Evolutionary conservation across 768 basidiomycete species (phyloP).

Genomic region (Phylloporus scabripes): DNA sequence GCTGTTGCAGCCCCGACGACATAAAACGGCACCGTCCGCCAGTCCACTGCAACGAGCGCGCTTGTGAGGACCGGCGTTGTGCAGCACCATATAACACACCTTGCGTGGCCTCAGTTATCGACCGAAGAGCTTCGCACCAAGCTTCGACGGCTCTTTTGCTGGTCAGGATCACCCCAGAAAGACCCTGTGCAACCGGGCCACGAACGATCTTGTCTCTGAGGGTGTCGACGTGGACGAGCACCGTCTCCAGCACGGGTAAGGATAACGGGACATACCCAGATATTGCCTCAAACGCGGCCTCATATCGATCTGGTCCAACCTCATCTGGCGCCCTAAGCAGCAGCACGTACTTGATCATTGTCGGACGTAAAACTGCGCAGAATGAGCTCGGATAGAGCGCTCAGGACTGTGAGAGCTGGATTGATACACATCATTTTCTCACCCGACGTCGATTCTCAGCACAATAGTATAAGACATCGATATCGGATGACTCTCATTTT

Average conservation of each 20-base stretch:
- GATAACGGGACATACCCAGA: conserved; percentile 54
- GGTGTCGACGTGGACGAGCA: conserved; percentile 41
- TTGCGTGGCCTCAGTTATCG: conserved; percentile 3
- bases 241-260: conserved; percentile 70
- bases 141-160: conserved; percentile 75
- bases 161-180: conserved; percentile 68
- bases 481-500: too few relatives aligned
- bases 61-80: neutral
- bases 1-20: conserved; percentile 70
- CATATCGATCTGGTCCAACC: conserved; percentile 52
- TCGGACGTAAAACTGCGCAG: neutral
- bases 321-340: conserved; percentile 37
- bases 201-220: conserved; percentile 40
- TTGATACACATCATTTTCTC: too few relatives aligned
- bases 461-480: too few relatives aligned
- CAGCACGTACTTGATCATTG: conserved; percentile 31
- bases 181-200: conserved; percentile 31
- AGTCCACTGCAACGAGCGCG: conserved; percentile 31
- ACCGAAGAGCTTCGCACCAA: conserved; percentile 43
- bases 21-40: conserved; percentile 66
- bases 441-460: too few relatives aligned
- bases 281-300: conserved; percentile 39
- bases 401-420: too few relatives aligned
- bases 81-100: conserved; percentile 9
- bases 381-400: neutral